A percentile compares a stretch with the other conserved stretches of the same genome.
Conservation (phyloP, 257 asterid genomes). For the Gentiana macrophylla region DNA sequence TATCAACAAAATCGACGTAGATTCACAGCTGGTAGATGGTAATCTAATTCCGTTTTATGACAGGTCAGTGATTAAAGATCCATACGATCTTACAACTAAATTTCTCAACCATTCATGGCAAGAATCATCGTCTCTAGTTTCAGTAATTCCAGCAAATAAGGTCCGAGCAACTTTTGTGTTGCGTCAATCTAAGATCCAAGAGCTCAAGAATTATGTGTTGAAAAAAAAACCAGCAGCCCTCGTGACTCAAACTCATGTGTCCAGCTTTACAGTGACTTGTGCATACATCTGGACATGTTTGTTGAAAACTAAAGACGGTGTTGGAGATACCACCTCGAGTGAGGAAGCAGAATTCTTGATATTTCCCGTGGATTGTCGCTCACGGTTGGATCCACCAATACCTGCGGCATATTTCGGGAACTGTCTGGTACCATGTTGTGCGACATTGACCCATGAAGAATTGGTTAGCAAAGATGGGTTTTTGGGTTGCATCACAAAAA, state of each 20-base stretch:
- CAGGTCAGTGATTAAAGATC: slow-evolving; percentile 27
- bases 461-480: slow-evolving; percentile 17
- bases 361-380: slow-evolving; percentile 19
- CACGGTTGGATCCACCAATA: slow-evolving; percentile 14
- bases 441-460: slow-evolving; percentile 3
- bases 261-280: slow-evolving; percentile 23
- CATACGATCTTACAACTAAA: slow-evolving; percentile 14
- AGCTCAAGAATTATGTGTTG: slow-evolving; percentile 6
- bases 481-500: slow-evolving; percentile 16
- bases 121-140: background rate
- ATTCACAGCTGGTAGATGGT: slow-evolving; percentile 1
- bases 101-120: slow-evolving; percentile 13
- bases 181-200: slow-evolving; percentile 6
- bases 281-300: slow-evolving; percentile 29
- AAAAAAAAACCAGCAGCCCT: background rate
- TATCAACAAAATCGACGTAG: background rate
- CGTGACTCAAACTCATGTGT: background rate
- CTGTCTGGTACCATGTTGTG: slow-evolving; percentile 13
- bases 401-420: slow-evolving; percentile 28
- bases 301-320: slow-evolving; percentile 6
- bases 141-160: background rate
- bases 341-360: slow-evolving; percentile 11
- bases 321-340: background rate
- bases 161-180: slow-evolving; percentile 22
- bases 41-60: slow-evolving; percentile 25